These are phyloP conservation scores for Cystofilobasidium macerans DNA, from an alignment of 768 basidiomycete genomes.

Conservation along the genomic window DNA sequence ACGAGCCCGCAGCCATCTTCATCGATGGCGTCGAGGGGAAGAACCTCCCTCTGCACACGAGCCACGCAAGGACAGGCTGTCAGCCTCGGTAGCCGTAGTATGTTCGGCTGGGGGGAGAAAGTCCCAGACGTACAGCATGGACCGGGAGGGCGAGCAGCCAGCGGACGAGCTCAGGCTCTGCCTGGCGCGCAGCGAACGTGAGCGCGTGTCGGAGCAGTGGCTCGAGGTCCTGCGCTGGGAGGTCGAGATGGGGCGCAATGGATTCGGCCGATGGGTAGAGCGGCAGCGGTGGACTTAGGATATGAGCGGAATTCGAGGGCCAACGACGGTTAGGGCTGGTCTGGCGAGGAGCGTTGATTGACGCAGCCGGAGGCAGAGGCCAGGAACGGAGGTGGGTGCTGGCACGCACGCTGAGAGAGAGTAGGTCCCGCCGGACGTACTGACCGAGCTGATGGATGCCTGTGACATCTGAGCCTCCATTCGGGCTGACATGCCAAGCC, in stretches of 20 bases:
- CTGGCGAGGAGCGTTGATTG: too few relatives aligned
- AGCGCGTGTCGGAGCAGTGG: constrained; percentile 23
- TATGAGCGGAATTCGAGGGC: neutral
- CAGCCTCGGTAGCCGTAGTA: too few relatives aligned
- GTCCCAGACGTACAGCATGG: neutral
- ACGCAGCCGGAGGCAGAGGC: too few relatives aligned
- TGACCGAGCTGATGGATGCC: too few relatives aligned
- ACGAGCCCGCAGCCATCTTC: constrained; percentile 66
- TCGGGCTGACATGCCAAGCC: too few relatives aligned
- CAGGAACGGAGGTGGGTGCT: too few relatives aligned
- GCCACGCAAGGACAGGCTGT: too few relatives aligned
- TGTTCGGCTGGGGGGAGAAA: neutral
- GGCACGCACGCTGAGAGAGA: too few relatives aligned
- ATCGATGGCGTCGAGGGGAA: constrained; percentile 47
- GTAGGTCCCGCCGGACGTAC: too few relatives aligned
- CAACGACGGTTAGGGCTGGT: neutral
- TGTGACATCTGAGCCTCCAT: too few relatives aligned
- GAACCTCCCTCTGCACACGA: constrained; percentile 5
- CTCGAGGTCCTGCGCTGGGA: constrained; percentile 17
- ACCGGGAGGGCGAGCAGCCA: constrained; percentile 12
- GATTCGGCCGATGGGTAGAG: constrained; percentile 3
- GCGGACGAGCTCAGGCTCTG: constrained; percentile 7
- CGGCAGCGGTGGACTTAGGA: constrained; percentile 18
- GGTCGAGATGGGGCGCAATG: constrained; percentile 18
- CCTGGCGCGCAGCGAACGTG: neutral